Base-by-base conservation (phyloP, 805 yeast species). In the Wickerhamomyces canadensis region DNA sequence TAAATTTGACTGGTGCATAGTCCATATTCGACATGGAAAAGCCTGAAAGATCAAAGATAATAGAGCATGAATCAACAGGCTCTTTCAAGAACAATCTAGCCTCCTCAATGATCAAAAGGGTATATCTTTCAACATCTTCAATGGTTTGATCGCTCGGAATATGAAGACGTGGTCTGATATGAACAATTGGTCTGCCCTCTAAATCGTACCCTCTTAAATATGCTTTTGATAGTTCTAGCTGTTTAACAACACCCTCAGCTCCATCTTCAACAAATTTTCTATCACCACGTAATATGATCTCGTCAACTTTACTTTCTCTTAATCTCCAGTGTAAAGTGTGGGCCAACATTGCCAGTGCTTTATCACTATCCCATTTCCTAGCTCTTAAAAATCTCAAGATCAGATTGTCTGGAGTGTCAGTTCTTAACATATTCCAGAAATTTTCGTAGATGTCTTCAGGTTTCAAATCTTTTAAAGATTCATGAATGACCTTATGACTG, bases 21-120 rank as follows among this genome's bases (percentile, higher is more conserved):
- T 93, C 98, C 84, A 95, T 93, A 58, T 91, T 93, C 42, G 88
- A 74, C 69, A 88, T 75, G 7, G 94, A 75, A 56, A 93, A 93
- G 5, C 82, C 95, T 11, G 84, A 69, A 53, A 93, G 65, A 57
- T 93, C 98, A 57, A 93, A 93, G 24, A 93, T 61, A 36, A 93
- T 77, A 2, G 93, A 78, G 33, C 87, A 88, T 11, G 82, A 79
- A 56, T 87, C 96, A 25, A 76, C 72, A 3, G 87, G 84, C 44
- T 82, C 91, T 44, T 67, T 74, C 47, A 89, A 65, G 43, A 82
- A 72, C 44, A 91, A 62, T 47, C 96, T 72, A n/a, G 86, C 74
- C 54, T 80, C 75, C 62, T 93, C 99, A 49, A 93, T 86, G 35
- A 80, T 65, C 37, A 82, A 56, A 31, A 89, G 59, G 2, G 95